Percentiles rank a stretch among this genome's conserved stretches.
phyloP scores from a whole-genome alignment of 129 eudicot species.

The Lactuca saligna region DNA sequence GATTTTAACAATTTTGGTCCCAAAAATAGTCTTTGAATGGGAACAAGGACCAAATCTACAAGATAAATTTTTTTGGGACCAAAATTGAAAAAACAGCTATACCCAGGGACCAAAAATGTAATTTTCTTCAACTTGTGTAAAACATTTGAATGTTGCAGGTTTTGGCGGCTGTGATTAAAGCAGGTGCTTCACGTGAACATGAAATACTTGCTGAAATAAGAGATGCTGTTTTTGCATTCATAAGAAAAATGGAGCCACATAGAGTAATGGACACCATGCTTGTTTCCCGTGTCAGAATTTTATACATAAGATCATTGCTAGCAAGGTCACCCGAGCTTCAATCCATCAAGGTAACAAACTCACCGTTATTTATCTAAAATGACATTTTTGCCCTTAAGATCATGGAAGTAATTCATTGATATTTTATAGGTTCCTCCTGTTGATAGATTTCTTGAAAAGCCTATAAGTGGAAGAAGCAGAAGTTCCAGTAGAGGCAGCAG shows the following conservation, averaged over 20 bases:
- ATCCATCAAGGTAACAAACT: conserved; percentile 67
- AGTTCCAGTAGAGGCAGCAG: conserved; percentile 96
- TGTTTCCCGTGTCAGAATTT: conserved; percentile 93
- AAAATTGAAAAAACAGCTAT: too few species aligned
- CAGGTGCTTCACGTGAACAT: conserved; percentile 99
- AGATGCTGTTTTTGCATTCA: conserved; percentile 90
- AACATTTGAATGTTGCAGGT: conserved; percentile 51
- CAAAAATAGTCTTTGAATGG: too few species aligned
- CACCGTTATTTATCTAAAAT: background rate
- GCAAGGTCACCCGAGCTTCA: conserved; percentile 96
- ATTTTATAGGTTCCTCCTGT: conserved; percentile 74
- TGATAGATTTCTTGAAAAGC: conserved; percentile 86
- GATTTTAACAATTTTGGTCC: too few species aligned
- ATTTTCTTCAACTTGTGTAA: too few species aligned
- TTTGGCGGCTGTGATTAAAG: conserved; percentile 96
- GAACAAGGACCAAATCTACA: too few species aligned
- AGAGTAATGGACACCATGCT: conserved; percentile 99
- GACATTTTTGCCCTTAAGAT: conserved; percentile 3
- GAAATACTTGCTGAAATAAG: conserved; percentile 98
- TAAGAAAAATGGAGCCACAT: conserved; percentile 94
- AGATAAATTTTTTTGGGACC: too few species aligned
- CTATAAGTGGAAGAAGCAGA: conserved; percentile 75
- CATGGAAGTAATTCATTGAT: conserved; percentile 11
- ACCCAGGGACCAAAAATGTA: too few species aligned
- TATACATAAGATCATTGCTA: conserved; percentile 90